phyloP scores from a whole-genome alignment of 1,284 basidiomycete genomes.

The Schizopora paradoxa region DNA sequence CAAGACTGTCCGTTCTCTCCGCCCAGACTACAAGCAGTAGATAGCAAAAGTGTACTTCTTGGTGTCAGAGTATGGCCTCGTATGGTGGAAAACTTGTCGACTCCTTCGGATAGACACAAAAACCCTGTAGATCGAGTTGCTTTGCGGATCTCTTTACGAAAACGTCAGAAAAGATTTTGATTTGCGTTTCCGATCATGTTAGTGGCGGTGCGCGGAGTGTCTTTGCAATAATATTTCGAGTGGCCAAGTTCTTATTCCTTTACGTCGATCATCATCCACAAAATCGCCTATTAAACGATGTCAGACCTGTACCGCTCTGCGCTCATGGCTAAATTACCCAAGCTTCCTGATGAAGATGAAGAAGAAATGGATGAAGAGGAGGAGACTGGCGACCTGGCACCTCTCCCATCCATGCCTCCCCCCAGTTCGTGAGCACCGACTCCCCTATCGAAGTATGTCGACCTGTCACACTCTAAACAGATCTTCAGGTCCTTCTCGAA shows the following conservation, averaged over 20 bases:
- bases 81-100: not conserved
- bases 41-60: not conserved
- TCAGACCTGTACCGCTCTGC: slow-evolving; percentile 67
- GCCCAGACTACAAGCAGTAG: slow-evolving; percentile 62
- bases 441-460: not conserved
- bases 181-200: too few relatives aligned
- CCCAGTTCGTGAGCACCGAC: slow-evolving; percentile 48
- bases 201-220: too few relatives aligned
- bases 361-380: slow-evolving; percentile 61
- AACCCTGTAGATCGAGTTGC: not conserved
- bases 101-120: not conserved
- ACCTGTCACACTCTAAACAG: slow-evolving; percentile 15
- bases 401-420: slow-evolving; percentile 54
- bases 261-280: too few relatives aligned
- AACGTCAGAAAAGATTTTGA: too few relatives aligned
- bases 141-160: too few relatives aligned
- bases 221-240: too few relatives aligned
- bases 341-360: slow-evolving; percentile 50
- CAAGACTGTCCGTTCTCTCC: slow-evolving; percentile 71
- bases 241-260: too few relatives aligned
- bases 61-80: too few relatives aligned
- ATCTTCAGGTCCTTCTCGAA: not conserved
- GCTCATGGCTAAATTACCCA: slow-evolving; percentile 60
- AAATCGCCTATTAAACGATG: too few relatives aligned
- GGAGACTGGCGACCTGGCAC: slow-evolving; percentile 53